Evolutionary conservation across 2,329 filamentous ascomycete genomes (phyloP).

Genomic region (Blastomyces emzantsi): DNA sequence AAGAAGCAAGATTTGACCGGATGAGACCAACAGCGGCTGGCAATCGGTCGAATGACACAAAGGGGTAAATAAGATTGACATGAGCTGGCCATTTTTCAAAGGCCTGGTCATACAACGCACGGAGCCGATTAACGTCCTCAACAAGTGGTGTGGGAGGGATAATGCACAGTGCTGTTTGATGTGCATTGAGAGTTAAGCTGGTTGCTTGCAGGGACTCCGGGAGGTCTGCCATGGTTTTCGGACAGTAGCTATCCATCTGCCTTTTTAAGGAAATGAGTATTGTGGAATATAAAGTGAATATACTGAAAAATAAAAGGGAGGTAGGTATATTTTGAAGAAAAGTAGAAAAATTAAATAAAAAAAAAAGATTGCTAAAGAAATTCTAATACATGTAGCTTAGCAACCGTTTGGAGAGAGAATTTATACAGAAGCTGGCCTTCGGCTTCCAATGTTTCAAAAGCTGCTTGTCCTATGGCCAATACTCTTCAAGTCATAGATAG

Average conservation of each 20-base stretch:
- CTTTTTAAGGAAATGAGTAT: not conserved
- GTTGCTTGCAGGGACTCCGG: not conserved
- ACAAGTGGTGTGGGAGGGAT: constrained; percentile 46
- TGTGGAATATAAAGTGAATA: not conserved
- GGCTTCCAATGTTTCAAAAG: not conserved
- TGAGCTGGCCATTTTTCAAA: constrained; percentile 57
- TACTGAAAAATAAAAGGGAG: not conserved
- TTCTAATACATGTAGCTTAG: not conserved
- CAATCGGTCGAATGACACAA: constrained; percentile 45
- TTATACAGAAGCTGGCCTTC: not conserved
- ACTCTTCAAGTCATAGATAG: not conserved
- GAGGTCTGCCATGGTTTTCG: constrained; percentile 2
- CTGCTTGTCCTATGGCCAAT: not conserved
- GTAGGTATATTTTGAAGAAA: not conserved
- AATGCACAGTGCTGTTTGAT: constrained; percentile 54
- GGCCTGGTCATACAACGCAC: constrained; percentile 54
- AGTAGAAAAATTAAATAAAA: not conserved
- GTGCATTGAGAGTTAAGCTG: constrained; percentile 28
- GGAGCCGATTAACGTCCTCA: constrained; percentile 45
- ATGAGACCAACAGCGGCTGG: constrained; percentile 36
- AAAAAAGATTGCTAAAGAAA: not conserved
- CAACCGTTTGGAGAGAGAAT: not conserved
- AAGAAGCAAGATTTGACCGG: constrained; percentile 25
- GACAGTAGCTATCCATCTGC: not conserved
- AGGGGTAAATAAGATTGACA: constrained; percentile 58